phyloP scores from a whole-genome alignment of 2,329 filamentous ascomycete species.

The Lasiodiplodia theobromae region DNA sequence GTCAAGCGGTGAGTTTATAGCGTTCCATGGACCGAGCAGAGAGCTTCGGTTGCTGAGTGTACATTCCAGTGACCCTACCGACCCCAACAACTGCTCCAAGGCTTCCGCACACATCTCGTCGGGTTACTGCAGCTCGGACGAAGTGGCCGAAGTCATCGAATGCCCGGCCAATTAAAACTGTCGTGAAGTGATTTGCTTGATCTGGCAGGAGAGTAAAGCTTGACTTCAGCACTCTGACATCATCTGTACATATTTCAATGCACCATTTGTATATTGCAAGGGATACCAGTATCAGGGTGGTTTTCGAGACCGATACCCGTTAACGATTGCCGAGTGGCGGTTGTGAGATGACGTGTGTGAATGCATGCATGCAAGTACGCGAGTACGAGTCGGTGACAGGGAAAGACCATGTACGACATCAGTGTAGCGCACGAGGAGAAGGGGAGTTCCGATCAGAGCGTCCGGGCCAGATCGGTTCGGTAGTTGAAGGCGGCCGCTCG shows the following conservation, averaged over 20 bases:
- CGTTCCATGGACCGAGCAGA: too few species aligned
- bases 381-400: too few species aligned
- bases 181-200: too few species aligned
- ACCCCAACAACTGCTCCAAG: constrained; percentile 6
- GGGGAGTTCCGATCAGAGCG: neutral
- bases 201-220: too few species aligned
- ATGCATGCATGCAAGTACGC: neutral
- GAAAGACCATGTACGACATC: neutral
- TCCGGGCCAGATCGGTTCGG: neutral
- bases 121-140: neutral
- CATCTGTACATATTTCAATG: too few species aligned
- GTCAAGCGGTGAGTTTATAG: neutral
- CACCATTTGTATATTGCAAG: too few species aligned
- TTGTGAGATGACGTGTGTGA: neutral
- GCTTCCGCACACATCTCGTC: neutral
- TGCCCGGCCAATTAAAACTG: neutral
- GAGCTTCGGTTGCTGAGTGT: too few species aligned
- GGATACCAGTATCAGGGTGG: too few species aligned
- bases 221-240: too few species aligned
- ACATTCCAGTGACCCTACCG: neutral
- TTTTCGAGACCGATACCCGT: neutral
- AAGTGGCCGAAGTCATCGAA: neutral
- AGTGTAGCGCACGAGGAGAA: neutral
- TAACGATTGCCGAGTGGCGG: neutral
- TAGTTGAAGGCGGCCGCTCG: too few species aligned